A percentile compares a stretch with the other conserved stretches of the same genome.
These are phyloP conservation scores for Cadophora sp. DNA, from an alignment of 2,329 filamentous ascomycete species.

Conservation along the genomic window DNA sequence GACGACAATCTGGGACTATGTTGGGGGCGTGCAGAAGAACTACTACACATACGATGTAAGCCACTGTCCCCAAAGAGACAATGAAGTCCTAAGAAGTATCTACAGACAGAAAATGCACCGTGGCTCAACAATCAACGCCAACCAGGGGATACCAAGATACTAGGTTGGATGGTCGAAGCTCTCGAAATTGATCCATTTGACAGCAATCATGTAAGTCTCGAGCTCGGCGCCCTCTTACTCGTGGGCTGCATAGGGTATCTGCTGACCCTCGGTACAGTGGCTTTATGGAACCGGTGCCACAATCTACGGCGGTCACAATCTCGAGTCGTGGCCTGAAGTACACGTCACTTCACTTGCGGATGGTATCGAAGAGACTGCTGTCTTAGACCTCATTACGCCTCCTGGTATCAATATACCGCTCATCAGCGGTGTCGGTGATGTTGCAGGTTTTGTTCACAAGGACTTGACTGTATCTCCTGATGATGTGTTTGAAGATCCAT, in stretches of 20 bases:
- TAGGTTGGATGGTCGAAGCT: slow-evolving; percentile 67
- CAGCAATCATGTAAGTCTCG: slow-evolving; percentile 52
- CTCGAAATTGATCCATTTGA: slow-evolving; percentile 64
- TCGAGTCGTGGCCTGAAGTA: slow-evolving; percentile 23
- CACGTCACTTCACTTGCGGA: slow-evolving; percentile 33
- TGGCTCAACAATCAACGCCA: slow-evolving; percentile 29
- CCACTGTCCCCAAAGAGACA: neutral
- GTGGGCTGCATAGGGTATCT: neutral
- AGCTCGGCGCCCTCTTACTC: neutral
- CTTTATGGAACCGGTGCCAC: slow-evolving; percentile 64
- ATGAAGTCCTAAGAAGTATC: slow-evolving; percentile 5
- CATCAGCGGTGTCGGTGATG: slow-evolving; percentile 38
- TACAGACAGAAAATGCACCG: slow-evolving; percentile 28
- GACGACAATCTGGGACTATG: slow-evolving; percentile 46
- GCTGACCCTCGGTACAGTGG: slow-evolving; percentile 45
- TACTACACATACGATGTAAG: slow-evolving; percentile 23
- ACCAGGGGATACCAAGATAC: slow-evolving; percentile 29
- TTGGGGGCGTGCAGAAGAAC: slow-evolving; percentile 18
- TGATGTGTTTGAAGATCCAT: slow-evolving; percentile 20
- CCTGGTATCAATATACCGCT: slow-evolving; percentile 34
- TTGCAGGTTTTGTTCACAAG: slow-evolving; percentile 34
- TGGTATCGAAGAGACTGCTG: slow-evolving; percentile 40
- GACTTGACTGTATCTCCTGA: slow-evolving; percentile 21
- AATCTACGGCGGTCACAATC: slow-evolving; percentile 53
- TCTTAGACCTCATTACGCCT: slow-evolving; percentile 30